Evolutionary conservation across 164 flowering plant species (phyloP).

Genomic region (Saururus chinensis): DNA sequence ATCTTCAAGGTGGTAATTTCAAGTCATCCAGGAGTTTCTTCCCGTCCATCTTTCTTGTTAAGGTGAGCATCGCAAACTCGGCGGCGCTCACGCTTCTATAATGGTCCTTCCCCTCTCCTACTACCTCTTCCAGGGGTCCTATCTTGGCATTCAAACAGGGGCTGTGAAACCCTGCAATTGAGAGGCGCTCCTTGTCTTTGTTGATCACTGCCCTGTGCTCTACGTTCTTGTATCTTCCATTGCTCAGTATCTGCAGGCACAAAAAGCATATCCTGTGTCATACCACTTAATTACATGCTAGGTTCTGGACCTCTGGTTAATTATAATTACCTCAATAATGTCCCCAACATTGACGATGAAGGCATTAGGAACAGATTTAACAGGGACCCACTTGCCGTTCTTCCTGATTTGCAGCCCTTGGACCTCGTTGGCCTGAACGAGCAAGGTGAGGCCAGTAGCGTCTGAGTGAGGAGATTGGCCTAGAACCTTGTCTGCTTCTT

Average conservation of each 20-base stretch:
- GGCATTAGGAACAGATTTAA: constrained; percentile 27
- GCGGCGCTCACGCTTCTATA: constrained; percentile 17
- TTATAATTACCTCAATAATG: constrained; percentile 28
- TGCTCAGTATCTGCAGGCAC: constrained; percentile 27
- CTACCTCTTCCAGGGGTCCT: constrained; percentile 25
- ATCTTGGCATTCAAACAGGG: constrained; percentile 13
- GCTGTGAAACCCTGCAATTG: constrained; percentile 34
- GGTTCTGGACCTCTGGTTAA: too few relatives aligned
- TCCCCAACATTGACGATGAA: constrained; percentile 40
- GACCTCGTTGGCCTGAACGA: constrained; percentile 30
- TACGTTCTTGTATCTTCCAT: constrained; percentile 33
- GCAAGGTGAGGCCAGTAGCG: constrained; percentile 27
- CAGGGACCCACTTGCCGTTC: constrained; percentile 33
- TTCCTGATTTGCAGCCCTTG: constrained; percentile 38
- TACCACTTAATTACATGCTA: neutral
- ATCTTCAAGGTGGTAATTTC: neutral
- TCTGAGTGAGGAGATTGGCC: constrained; percentile 49
- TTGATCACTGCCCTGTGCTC: constrained; percentile 44
- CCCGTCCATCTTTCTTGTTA: constrained; percentile 13
- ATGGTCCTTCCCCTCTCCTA: constrained; percentile 5
- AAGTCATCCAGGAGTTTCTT: constrained; percentile 10
- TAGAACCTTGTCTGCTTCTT: constrained; percentile 25
- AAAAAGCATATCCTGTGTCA: neutral
- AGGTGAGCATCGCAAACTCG: constrained; percentile 11
- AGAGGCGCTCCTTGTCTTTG: constrained; percentile 29